Evolutionary conservation across 1,284 basidiomycete genomes (phyloP).

Genomic region (Thelephora terrestris): DNA sequence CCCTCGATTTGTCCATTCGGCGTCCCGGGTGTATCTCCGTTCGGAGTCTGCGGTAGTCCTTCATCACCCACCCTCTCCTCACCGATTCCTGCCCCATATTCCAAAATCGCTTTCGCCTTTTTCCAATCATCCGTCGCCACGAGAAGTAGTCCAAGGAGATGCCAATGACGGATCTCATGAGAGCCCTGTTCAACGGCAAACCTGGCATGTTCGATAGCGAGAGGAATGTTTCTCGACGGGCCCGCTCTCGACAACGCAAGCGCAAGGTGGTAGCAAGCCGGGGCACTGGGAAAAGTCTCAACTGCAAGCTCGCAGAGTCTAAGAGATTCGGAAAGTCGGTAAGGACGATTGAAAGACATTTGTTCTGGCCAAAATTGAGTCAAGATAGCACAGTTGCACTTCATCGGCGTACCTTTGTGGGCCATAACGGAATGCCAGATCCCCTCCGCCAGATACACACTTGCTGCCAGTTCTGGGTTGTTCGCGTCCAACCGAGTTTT

Average conservation of each 20-base stretch:
- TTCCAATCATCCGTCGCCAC: constrained; percentile 76
- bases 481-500: constrained; percentile 36
- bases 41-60: constrained; percentile 10
- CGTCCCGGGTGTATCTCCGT: neutral
- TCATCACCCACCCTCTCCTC: constrained; percentile 33
- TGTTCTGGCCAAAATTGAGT: constrained; percentile 37
- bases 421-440: constrained; percentile 53
- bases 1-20: constrained; percentile 4
- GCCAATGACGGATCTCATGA: constrained; percentile 78
- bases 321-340: constrained; percentile 51
- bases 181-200: constrained; percentile 71
- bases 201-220: constrained; percentile 63
- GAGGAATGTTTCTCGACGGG: constrained; percentile 53
- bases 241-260: constrained; percentile 63
- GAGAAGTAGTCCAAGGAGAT: constrained; percentile 79
- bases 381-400: neutral
- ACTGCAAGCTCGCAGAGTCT: constrained; percentile 44
- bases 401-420: constrained; percentile 37
- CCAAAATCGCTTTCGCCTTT: constrained; percentile 70
- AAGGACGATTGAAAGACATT: constrained; percentile 50
- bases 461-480: constrained; percentile 40
- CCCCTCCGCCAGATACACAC: constrained; percentile 56
- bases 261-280: constrained; percentile 73
- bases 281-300: constrained; percentile 43
- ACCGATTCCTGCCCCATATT: constrained; percentile 50